Evolutionary conservation across 169 alveolate genomes (phyloP), one percentile per base, ranked within the genome.

Genomic region (Cryptosporidium sp.): DNA sequence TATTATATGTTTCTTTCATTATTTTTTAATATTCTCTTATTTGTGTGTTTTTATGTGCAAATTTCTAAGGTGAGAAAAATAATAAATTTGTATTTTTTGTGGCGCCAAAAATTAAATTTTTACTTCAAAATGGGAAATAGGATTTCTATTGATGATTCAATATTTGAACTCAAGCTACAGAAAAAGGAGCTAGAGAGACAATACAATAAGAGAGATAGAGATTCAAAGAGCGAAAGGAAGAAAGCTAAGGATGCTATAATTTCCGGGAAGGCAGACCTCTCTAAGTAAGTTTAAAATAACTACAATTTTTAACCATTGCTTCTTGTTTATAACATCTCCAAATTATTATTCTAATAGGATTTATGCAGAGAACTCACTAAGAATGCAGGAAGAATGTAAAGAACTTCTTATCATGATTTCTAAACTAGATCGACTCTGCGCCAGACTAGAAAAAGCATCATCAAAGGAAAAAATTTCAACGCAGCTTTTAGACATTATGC

Each of bases 231-330:
- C 14, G 89, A 80, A 37, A 80, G 89, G 39, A 62, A 80, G 39
- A 80, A 80, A 52, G 89, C 89, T 16, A 80, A 80, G 29, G 73
- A 62, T 61, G 89, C 89, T 12, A 21, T 80, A 53, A 62, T 80
- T 8, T 58, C 89, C 16, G 89, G 89, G 4, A 51, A 67, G 23
- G 53, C 68, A 10, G 75, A 80, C 33, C 39, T 80, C 9, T 60
- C 89, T 1, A 80, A 45, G 89, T 80, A 65, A 80, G 89, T 65
- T 80, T 10, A 31, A 42, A 23, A 18, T 12, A 12, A 60, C n/a
- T 60, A 3, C 31, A 14, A 7, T 60, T 33, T 60, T 33, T 60
- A 26, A 23, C 69, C 4, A 67, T 67, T 67, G 33, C 1, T 0
- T 14, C 31, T 5, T 33, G 26, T 42, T 16, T 67, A 31, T 67